Evolutionary conservation across 2,329 filamentous ascomycete genomes (phyloP).

Genomic region (Orbilia quercus): DNA sequence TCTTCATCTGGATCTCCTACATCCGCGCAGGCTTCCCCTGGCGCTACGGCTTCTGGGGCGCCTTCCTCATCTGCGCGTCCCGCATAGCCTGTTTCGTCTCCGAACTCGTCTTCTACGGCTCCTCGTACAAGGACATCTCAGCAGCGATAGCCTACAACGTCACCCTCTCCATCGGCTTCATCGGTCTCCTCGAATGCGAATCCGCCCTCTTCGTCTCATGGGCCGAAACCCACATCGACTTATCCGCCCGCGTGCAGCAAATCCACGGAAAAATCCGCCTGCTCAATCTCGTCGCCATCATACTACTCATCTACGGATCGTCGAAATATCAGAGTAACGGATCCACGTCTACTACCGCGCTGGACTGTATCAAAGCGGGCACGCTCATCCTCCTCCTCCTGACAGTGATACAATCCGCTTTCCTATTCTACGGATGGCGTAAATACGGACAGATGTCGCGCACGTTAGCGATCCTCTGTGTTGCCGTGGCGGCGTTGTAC

Average conservation of each 20-base stretch:
- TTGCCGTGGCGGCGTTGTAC: constrained; percentile 21
- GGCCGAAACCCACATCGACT: constrained; percentile 40
- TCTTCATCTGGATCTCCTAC: constrained; percentile 48
- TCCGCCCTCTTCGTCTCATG: constrained; percentile 45
- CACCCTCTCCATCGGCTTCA: constrained; percentile 48
- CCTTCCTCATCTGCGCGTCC: constrained; percentile 46
- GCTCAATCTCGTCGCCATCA: constrained; percentile 40
- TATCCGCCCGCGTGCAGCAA: constrained; percentile 28
- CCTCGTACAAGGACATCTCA: constrained; percentile 32
- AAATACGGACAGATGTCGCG: constrained; percentile 11
- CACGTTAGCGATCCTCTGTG: constrained; percentile 20
- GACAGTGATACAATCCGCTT: constrained; percentile 39
- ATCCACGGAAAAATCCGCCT: constrained; percentile 45
- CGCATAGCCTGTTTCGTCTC: constrained; percentile 53
- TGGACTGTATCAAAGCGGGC: constrained; percentile 43
- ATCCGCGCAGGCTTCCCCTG: constrained; percentile 43
- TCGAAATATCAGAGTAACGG: constrained; percentile 19
- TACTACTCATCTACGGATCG: constrained; percentile 38
- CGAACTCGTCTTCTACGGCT: constrained; percentile 51
- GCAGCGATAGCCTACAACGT: constrained; percentile 48
- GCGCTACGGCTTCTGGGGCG: constrained; percentile 55
- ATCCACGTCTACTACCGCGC: background rate
- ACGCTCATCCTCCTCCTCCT: constrained; percentile 48
- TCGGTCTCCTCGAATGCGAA: constrained; percentile 48
- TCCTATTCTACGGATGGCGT: constrained; percentile 29